These are phyloP conservation scores for Fusarium aywerte DNA, from an alignment of 2,329 filamentous ascomycete species.

Conservation along the genomic window DNA sequence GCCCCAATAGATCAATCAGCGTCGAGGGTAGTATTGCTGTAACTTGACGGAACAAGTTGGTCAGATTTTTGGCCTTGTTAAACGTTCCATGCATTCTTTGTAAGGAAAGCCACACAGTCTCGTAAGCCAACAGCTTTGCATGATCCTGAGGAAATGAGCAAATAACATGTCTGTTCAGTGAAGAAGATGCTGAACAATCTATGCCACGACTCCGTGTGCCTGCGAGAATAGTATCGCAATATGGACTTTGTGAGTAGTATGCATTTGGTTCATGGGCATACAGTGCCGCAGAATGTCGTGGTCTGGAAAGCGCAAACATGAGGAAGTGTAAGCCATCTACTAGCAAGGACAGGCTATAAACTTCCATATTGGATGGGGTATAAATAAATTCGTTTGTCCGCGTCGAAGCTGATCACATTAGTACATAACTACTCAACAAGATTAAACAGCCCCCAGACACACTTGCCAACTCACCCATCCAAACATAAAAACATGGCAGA, in stretches of 20 bases:
- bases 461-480: not conserved
- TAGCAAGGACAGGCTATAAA: no score
- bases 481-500: not conserved
- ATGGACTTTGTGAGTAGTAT: not conserved
- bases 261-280: not conserved
- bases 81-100: conserved; percentile 28
- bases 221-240: not conserved
- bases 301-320: not conserved
- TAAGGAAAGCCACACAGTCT: conserved; percentile 28
- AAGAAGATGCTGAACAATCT: not conserved
- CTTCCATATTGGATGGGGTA: not conserved
- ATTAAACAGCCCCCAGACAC: not conserved
- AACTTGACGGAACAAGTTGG: no score
- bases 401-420: not conserved
- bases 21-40: not conserved
- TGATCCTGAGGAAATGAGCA: conserved; percentile 7
- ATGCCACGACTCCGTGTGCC: not conserved
- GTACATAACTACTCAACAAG: not conserved
- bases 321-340: not conserved
- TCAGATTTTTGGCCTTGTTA: not conserved
- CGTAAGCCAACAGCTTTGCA: conserved; percentile 15
- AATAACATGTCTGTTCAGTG: not conserved
- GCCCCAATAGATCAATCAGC: not conserved
- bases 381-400: not conserved
- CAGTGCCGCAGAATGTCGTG: not conserved